A percentile compares a stretch with the other conserved stretches of the same genome.
Conservation (phyloP, 495 filamentous ascomycete genomes). For the Stereocaulon alpinum region DNA sequence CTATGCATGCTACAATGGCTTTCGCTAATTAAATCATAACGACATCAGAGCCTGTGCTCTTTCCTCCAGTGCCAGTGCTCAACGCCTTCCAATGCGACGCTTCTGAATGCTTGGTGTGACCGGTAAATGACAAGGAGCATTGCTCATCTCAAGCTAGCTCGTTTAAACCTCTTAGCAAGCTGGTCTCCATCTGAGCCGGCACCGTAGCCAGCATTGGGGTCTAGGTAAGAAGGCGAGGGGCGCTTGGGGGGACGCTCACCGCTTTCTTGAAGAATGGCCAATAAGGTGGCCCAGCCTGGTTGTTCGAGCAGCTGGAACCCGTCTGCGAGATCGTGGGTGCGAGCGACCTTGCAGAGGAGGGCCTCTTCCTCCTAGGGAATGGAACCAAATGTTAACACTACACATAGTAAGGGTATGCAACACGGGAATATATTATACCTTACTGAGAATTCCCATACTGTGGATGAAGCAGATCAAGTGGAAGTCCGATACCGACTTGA, state of each 20-base stretch:
- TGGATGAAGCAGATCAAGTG: constrained; percentile 85
- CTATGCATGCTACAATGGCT: not conserved
- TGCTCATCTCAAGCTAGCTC: constrained; percentile 74
- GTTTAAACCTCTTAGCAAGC: constrained; percentile 98
- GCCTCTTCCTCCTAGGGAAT: constrained; percentile 70
- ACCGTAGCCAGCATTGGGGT: constrained; percentile 31
- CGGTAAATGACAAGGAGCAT: not conserved
- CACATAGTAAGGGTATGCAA: too few relatives aligned
- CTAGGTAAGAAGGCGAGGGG: constrained; percentile 35
- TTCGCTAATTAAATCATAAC: not conserved
- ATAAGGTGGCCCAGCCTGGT: constrained; percentile 83
- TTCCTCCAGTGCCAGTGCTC: not conserved
- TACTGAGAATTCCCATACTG: constrained; percentile 65
- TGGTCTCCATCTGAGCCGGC: constrained; percentile 47
- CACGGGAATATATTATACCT: constrained; percentile 44
- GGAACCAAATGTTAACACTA: not conserved
- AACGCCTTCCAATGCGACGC: not conserved
- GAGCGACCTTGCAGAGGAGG: constrained; percentile 74
- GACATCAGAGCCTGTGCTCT: not conserved
- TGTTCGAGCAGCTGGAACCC: constrained; percentile 72
- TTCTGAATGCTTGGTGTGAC: too few relatives aligned
- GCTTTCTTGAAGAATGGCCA: constrained; percentile 86
- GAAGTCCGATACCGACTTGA: constrained; percentile 74
- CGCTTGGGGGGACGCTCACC: constrained; percentile 93
- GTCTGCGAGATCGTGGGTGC: constrained; percentile 63